phyloP scores from a whole-genome alignment of 1,284 basidiomycete genomes.

The Pyrrhoderma noxium region DNA sequence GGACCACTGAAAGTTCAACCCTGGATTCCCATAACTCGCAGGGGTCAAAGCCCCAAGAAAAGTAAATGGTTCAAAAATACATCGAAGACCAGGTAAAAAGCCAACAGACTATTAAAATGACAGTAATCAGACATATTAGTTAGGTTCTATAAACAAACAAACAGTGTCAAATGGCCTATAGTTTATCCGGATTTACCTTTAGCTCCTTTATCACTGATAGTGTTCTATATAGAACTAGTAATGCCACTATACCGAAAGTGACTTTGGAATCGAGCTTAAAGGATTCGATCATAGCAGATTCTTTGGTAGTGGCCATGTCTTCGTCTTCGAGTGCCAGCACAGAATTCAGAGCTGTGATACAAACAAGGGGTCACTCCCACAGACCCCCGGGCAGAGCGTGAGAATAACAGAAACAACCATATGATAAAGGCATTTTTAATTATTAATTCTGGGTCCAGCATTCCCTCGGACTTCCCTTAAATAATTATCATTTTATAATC shows the following conservation, averaged over 20 bases:
- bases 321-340: too few species aligned
- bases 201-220: not conserved
- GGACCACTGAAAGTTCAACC: constrained; percentile 32
- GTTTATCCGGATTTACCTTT: not conserved
- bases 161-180: not conserved
- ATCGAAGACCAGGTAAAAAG: constrained; percentile 9
- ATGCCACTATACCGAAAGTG: not conserved
- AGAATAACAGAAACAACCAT: too few species aligned
- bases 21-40: constrained; percentile 39
- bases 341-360: too few species aligned
- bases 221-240: not conserved
- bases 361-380: too few species aligned
- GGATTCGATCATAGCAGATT: not conserved
- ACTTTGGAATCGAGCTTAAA: not conserved
- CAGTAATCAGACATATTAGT: too few species aligned
- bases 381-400: too few species aligned
- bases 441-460: too few species aligned
- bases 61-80: constrained; percentile 30
- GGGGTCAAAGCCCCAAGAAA: constrained; percentile 33
- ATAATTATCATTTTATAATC: too few species aligned
- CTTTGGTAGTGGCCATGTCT: too few species aligned
- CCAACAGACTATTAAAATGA: not conserved
- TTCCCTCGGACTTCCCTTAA: too few species aligned
- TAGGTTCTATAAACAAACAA: not conserved
- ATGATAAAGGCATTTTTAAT: too few species aligned